Evolutionary conservation across 371 early-diverging fungal species (phyloP), one percentile per base, ranked within the genome.

Genomic region (Actinomortierella ambigua): DNA sequence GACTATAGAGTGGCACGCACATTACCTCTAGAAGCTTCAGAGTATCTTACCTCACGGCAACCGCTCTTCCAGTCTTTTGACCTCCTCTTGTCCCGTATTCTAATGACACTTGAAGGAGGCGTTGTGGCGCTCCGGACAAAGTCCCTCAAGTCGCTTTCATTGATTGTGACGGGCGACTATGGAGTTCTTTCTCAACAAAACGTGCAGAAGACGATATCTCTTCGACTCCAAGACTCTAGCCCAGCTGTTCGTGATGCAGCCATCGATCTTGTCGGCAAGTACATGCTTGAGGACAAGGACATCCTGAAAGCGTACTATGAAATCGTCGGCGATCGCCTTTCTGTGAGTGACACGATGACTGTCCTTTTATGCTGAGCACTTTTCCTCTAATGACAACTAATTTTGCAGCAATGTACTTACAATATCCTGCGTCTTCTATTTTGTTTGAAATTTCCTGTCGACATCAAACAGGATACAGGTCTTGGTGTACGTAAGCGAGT

Each of bases 161-260:
- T 84, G 40, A 85, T 95, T 14, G 86, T 90, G 0, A 56, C 77
- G 9, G 82, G 86, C 34, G 87, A 91, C 43, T 85, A 88, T 9
- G 78, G 79, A n/a, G 78, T 91, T 4, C 69, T 91, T 29, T 28
- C 59, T 20, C 78, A 88, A 79, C 61, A 66, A 14, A 88, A 81
- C 40, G 85, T 95, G 27, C 86, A 85, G 26, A 77, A 70, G n/a
- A 83, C 90, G 0, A 85, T 97, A 24, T 77, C 88, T 22, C 83
- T 87, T 22, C 82, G 94, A 14, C 68, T 97, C 15, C 84, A 89
- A 47, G 98, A 98, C 63, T 76, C 77, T 26, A 95, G 96, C 11
- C 86, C 95, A 15, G 82, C 88, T 14, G 97, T 98, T 1, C 87
- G 98, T 39, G 97, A 96, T 79, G 92, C 93, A 9, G 94, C 96